A percentile compares a stretch with the other conserved stretches of the same genome.
Evolutionary conservation across 176 grass and related monocot genomes (phyloP).

Genomic region (Pontederia paniculata): DNA sequence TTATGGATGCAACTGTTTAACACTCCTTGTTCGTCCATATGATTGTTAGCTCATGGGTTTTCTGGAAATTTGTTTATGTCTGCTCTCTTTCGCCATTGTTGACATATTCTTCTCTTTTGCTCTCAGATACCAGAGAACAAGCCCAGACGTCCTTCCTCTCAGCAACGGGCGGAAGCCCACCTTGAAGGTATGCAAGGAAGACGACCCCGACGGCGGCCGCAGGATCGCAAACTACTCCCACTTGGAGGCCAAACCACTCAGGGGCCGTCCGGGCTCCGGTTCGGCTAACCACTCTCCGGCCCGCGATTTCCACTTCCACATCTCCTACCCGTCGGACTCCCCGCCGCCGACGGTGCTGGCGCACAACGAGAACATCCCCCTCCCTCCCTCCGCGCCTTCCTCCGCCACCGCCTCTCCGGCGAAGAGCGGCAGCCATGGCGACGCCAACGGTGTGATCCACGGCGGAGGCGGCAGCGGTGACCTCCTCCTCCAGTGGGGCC

Average conservation of each 20-base stretch:
- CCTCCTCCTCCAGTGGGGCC: constrained; percentile 56
- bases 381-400: too few species aligned
- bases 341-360: not conserved
- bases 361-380: not conserved
- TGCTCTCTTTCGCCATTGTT: too few species aligned
- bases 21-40: too few species aligned
- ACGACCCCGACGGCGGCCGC: constrained; percentile 20
- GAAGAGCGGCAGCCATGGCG: not conserved
- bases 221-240: constrained; percentile 10
- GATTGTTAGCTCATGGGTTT: too few species aligned
- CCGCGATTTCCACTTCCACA: constrained; percentile 15
- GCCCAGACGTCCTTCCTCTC: constrained; percentile 5
- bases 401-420: not conserved
- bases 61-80: too few species aligned
- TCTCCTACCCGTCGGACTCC: constrained; percentile 14
- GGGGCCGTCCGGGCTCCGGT: constrained; percentile 4
- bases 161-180: constrained; percentile 9
- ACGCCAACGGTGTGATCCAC: not conserved
- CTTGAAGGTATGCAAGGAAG: constrained; percentile 24
- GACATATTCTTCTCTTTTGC: not conserved
- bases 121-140: constrained; percentile 9
- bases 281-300: constrained; percentile 16
- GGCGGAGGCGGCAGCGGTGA: constrained; percentile 16
- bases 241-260: constrained; percentile 27
- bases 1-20: too few species aligned